A percentile compares a stretch with the other conserved stretches of the same genome.
Conservation (phyloP, 257 asterid genomes). For the Solanum virginianum region DNA sequence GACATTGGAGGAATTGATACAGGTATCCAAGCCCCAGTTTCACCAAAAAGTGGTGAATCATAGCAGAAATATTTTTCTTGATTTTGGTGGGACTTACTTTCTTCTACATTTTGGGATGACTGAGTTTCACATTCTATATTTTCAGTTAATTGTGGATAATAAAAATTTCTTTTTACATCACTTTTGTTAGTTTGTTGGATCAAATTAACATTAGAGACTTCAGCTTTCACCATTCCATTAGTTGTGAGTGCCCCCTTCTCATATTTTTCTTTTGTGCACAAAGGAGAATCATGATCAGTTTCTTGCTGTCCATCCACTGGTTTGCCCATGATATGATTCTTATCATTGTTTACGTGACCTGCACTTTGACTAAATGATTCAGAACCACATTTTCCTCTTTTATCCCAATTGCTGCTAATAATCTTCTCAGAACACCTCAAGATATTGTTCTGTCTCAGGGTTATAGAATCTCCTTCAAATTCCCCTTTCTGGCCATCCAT, state of each 20-base stretch:
- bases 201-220: slow-evolving; percentile 6
- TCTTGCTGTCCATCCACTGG: not conserved
- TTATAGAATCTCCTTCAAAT: not conserved
- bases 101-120: slow-evolving; percentile 10
- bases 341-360: not conserved
- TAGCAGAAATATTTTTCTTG: slow-evolving; percentile 65
- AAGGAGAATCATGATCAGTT: not conserved
- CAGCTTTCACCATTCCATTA: slow-evolving; percentile 9
- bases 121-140: slow-evolving; percentile 1
- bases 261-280: not conserved
- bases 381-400: slow-evolving; percentile 6
- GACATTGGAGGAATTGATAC: slow-evolving; percentile 97
- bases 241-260: not conserved
- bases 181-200: not conserved
- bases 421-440: not conserved
- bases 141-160: slow-evolving; percentile 13
- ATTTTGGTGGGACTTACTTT: slow-evolving; percentile 4
- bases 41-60: slow-evolving; percentile 72
- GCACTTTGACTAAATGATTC: not conserved
- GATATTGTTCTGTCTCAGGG: not conserved
- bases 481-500: not conserved
- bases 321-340: not conserved
- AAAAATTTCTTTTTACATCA: slow-evolving; percentile 1
- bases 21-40: slow-evolving; percentile 95
- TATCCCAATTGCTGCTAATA: slow-evolving; percentile 5